These are phyloP conservation scores for Malus hybrid DNA, from an alignment of 331 rosid species.

Conservation along the genomic window DNA sequence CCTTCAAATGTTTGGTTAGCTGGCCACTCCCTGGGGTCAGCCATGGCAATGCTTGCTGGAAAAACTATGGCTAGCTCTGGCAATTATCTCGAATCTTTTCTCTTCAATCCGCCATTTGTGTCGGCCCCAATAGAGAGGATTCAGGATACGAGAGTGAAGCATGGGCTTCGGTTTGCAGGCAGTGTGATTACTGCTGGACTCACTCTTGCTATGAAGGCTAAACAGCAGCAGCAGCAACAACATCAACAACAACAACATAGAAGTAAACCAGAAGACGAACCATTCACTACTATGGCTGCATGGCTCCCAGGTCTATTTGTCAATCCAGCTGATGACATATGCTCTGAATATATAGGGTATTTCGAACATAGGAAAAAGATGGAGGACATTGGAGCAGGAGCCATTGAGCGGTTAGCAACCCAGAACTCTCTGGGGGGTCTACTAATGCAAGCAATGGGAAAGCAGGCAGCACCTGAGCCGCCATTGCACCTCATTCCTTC, in stretches of 20 bases:
- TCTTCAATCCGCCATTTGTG: conserved; percentile 79
- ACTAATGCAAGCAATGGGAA: conserved; percentile 59
- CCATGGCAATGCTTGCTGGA: conserved; percentile 78
- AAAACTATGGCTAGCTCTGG: conserved; percentile 71
- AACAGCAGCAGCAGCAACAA: not conserved
- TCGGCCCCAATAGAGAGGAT: conserved; percentile 86
- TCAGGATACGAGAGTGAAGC: conserved; percentile 50
- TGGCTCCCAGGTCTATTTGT: conserved; percentile 83
- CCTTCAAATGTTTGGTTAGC: conserved; percentile 77
- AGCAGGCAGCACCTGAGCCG: conserved; percentile 44
- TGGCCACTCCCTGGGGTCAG: conserved; percentile 93
- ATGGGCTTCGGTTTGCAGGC: conserved; percentile 60
- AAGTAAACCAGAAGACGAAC: conserved; percentile 31
- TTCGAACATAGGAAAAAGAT: conserved; percentile 83
- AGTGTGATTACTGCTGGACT: conserved; percentile 80
- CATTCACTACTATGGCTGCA: conserved; percentile 52
- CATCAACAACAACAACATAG: conserved; percentile 16
- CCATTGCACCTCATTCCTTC: conserved; percentile 89
- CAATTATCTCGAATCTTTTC: conserved; percentile 50
- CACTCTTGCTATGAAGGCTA: conserved; percentile 62
- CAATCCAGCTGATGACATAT: conserved; percentile 62
- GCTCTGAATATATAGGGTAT: conserved; percentile 82
- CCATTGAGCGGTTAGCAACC: conserved; percentile 70
- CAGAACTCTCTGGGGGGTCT: conserved; percentile 65
- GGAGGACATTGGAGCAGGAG: conserved; percentile 81